Conservation (phyloP, 1,284 basidiomycete species). For the Boletus calvinii region DNA sequence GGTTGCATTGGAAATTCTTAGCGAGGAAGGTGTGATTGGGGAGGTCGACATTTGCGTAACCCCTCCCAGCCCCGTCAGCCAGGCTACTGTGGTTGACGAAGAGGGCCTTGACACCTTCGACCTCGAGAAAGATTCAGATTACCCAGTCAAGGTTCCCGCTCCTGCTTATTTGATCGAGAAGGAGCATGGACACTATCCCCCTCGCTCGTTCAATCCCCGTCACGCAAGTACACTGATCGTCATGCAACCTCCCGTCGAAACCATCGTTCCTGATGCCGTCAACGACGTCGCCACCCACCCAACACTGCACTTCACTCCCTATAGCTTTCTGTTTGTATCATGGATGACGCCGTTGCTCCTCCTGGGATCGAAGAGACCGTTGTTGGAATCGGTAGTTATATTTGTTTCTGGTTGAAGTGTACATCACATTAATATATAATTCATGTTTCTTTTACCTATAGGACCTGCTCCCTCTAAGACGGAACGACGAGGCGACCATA, state of each 20-base stretch:
- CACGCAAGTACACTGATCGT: slow-evolving; percentile 24
- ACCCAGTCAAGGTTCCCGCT: slow-evolving; percentile 4
- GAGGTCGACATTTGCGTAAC: not conserved
- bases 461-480: slow-evolving; percentile 30
- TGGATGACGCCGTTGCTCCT: slow-evolving; percentile 30
- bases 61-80: slow-evolving; percentile 17
- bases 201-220: slow-evolving; percentile 1
- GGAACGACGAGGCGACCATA: slow-evolving; percentile 25
- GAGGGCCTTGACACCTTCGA: slow-evolving; percentile 13
- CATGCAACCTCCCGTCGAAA: slow-evolving; percentile 26
- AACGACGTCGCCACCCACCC: slow-evolving; percentile 23
- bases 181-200: not conserved
- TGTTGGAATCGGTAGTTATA: slow-evolving; percentile 35
- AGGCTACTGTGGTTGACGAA: slow-evolving; percentile 25
- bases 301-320: slow-evolving; percentile 16
- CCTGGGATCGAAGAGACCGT: slow-evolving; percentile 28
- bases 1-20: slow-evolving; percentile 26
- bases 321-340: slow-evolving; percentile 23
- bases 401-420: slow-evolving; percentile 25
- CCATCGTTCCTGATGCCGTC: slow-evolving; percentile 11
- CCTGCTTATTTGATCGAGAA: not conserved
- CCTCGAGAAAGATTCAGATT: slow-evolving; percentile 6
- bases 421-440: slow-evolving; percentile 20
- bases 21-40: slow-evolving; percentile 15
- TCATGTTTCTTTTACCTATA: slow-evolving; percentile 10